phyloP scores from a whole-genome alignment of 441 rosid species.

The Arabidopsis lyrata region DNA sequence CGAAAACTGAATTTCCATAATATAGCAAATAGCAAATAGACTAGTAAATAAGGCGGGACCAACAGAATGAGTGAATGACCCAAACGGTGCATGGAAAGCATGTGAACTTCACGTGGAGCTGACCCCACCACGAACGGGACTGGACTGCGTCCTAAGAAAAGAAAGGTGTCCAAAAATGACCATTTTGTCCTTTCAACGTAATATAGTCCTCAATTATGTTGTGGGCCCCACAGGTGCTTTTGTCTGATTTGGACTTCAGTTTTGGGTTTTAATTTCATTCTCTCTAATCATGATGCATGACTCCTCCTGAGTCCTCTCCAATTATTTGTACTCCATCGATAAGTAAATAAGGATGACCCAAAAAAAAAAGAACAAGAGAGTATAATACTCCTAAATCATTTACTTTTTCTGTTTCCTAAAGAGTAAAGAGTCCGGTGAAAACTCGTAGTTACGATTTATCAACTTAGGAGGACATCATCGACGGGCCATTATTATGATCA shows the following conservation, averaged over 20 bases:
- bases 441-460: conserved; percentile 7
- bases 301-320: conserved; percentile 15
- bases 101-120: conserved; percentile 74
- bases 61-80: conserved; percentile 22
- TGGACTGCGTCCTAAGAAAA: conserved; percentile 2
- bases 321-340: conserved; percentile 28
- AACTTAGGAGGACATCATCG: conserved; percentile 11
- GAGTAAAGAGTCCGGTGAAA: conserved; percentile 3
- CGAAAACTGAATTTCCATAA: too few species aligned
- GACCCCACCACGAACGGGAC: conserved; percentile 38
- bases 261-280: conserved; percentile 14
- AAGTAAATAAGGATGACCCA: conserved; percentile 4
- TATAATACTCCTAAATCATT: not conserved
- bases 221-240: conserved; percentile 19
- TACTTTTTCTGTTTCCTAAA: not conserved
- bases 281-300: conserved; percentile 28
- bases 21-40: not conserved
- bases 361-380: too few species aligned
- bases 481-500: not conserved
- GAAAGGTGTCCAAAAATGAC: not conserved
- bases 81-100: conserved; percentile 45
- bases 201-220: not conserved
- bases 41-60: not conserved
- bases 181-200: not conserved
- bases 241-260: conserved; percentile 29